Evolutionary conservation across 345 rosid genomes (phyloP), one percentile per base, ranked within the genome.

Genomic region (Eutrema heterophyllum): DNA sequence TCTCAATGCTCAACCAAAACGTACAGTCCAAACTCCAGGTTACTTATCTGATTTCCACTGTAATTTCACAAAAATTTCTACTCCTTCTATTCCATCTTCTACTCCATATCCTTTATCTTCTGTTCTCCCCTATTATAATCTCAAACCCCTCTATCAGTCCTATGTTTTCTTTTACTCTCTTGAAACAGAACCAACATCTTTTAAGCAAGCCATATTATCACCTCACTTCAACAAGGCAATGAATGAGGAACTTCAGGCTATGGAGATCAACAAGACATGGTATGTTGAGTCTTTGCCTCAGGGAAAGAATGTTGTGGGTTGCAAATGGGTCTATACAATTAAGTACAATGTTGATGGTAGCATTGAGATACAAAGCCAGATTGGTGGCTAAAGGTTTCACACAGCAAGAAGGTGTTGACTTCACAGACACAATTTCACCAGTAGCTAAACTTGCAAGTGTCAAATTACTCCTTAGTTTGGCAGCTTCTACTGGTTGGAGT

Each of bases 121-220:
- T 0, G 4, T 1, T 2, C 2, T 32, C 0, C 0, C 35, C 0
- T 36, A 36, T 0, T 2, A 1, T 0, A 4, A 48, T 1, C 18
- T 65, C 0, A 0, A 6, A 0, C 18, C 18, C 0, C 0, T 4
- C 0, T 66, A 49, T 8, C 9, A 21, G 0, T 5, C 14, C 0
- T 49, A 12, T 49, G 6, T 50, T 0, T 0, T 66, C 1, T 18
- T 35, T 0, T 30, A 21, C 3, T 50, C 48, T 1, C 0, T 50
- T 30, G 68, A 46, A 3, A 6, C 14, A 2, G 16, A 64, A 15
- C 54, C 41, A 0, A 9, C 2, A 0, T 6, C 29, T 0, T 65
- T 49, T 21, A 1, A 11, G 2, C 8, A 65, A 13, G 45, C 18
- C 3, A 11, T 46, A 14, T 1, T 11, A 10, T 52, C 33, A 0